Evolutionary conservation across 208 protist species (phyloP), one percentile per base, ranked within the genome.

Genomic region (Acanthamoeba royreba): DNA sequence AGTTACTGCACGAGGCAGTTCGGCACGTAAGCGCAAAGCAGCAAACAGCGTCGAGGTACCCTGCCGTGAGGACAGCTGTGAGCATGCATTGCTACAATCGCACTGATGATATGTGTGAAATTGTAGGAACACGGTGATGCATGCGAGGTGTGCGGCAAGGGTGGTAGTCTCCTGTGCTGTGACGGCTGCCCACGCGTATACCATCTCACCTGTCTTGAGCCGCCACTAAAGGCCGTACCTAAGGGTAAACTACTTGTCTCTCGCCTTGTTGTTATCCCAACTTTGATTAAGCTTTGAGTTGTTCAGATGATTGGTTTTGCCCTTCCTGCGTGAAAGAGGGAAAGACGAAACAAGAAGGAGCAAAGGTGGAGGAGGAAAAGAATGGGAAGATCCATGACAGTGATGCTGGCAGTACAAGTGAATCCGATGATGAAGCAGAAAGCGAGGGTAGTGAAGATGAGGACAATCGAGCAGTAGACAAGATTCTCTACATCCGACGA

Each of bases 301-400:
- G 4, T 40, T 25, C 55, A 91, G 85, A 47, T 11, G 85, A 91
- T 47, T 91, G 85, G 85, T 91, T 91, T 19, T 91, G 85, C 46
- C 52, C 85, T 17, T 45, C 69, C 17, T 91, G 85, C 35, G 43
- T 28, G 55, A 91, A 35, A 11, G 85, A 46, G 63, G 49, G 42
- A 19, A 81, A 0, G 88, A 92, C 8, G 61, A 58, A 38, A 35
- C n/a, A 40, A 2, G 52, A 89, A 9, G 81, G 22, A 66, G 81
- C 38, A 53, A 52, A 35, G 5, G 52, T 69, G 19, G 49, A 63
- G 31, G 52, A 90, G 1, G 35, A 89, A 69, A 42, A 25, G n/a
- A 52, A 90, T 31, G 53, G 46, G 15, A 49, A 89, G 0, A 49
- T 69, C 13, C 25, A 66, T 0, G 79, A 88, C 17, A 49, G 42